These are phyloP conservation scores for Theileria parva DNA, from an alignment of 169 alveolate genomes.

Conservation along the genomic window DNA sequence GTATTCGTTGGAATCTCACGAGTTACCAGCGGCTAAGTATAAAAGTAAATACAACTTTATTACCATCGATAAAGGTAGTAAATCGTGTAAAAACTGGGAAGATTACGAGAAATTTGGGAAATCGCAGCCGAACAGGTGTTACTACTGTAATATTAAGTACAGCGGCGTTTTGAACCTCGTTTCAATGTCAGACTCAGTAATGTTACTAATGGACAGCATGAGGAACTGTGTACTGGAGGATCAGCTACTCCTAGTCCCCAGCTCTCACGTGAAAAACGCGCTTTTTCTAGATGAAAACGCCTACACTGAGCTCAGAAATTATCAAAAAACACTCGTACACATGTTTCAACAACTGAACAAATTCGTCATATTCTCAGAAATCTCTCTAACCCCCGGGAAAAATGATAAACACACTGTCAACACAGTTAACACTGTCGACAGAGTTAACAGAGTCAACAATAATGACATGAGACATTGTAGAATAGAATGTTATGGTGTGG, in stretches of 20 bases:
- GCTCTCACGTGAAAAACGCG: conserved; percentile 51
- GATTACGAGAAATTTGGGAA: neutral
- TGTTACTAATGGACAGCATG: conserved; percentile 31
- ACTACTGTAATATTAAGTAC: conserved; percentile 8
- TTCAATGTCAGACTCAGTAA: conserved; percentile 40
- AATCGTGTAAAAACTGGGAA: neutral
- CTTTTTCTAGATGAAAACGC: conserved; percentile 52
- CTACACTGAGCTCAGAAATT: conserved; percentile 62
- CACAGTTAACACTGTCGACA: neutral
- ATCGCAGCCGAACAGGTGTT: conserved; percentile 6
- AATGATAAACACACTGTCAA: neutral
- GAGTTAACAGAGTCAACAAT: neutral
- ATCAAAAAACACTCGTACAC: conserved; percentile 61
- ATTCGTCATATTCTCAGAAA: conserved; percentile 47
- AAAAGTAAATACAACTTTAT: conserved; percentile 12
- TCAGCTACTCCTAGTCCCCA: conserved; percentile 52
- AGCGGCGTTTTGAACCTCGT: neutral
- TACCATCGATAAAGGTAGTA: neutral
- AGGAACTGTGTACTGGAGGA: conserved; percentile 41
- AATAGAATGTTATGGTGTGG: conserved; percentile 58
- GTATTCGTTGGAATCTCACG: conserved; percentile 12
- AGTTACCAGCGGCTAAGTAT: conserved; percentile 32
- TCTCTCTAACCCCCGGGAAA: conserved; percentile 27
- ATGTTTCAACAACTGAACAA: conserved; percentile 55
- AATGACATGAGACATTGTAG: conserved; percentile 13